Evolutionary conservation across 2,329 filamentous ascomycete species (phyloP).

Genomic region (Sporothrix schenckii): DNA sequence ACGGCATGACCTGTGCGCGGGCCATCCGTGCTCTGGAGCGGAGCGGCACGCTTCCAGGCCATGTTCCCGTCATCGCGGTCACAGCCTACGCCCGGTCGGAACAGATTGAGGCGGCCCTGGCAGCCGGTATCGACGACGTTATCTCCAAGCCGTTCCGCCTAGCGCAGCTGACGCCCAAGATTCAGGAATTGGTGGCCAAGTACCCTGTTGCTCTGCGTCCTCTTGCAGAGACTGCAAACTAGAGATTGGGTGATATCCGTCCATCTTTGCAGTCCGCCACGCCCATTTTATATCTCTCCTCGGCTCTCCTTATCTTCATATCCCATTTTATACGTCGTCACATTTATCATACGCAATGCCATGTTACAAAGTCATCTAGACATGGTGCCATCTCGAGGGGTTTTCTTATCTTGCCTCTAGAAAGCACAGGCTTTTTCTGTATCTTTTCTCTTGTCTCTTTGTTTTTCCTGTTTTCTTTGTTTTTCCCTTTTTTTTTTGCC

Average conservation of each 20-base stretch:
- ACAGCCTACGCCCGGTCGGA: constrained; percentile 77
- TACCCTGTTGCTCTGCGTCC: constrained; percentile 37
- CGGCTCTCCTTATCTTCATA: neutral
- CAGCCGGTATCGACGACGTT: constrained; percentile 75
- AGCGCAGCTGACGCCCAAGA: constrained; percentile 68
- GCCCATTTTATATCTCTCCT: neutral
- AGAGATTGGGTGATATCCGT: neutral
- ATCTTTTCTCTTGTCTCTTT: too few species aligned
- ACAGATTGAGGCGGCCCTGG: constrained; percentile 71
- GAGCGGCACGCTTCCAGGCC: constrained; percentile 61
- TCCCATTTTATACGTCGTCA: neutral
- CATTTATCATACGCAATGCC: neutral
- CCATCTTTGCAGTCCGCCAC: neutral
- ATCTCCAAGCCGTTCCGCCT: constrained; percentile 82
- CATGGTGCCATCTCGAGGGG: neutral
- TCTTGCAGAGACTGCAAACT: neutral
- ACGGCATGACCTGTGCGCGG: constrained; percentile 72
- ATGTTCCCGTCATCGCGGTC: constrained; percentile 81
- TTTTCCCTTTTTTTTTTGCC: constrained; percentile 4
- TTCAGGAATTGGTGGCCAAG: constrained; percentile 58
- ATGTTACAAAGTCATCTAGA: constrained; percentile 11
- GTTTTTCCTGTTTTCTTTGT: neutral
- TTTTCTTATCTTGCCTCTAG: neutral
- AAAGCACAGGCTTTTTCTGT: neutral
- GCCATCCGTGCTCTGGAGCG: constrained; percentile 69